These are phyloP conservation scores for Narthecium ossifragum DNA, from an alignment of 106 monocot species.

Conservation along the genomic window DNA sequence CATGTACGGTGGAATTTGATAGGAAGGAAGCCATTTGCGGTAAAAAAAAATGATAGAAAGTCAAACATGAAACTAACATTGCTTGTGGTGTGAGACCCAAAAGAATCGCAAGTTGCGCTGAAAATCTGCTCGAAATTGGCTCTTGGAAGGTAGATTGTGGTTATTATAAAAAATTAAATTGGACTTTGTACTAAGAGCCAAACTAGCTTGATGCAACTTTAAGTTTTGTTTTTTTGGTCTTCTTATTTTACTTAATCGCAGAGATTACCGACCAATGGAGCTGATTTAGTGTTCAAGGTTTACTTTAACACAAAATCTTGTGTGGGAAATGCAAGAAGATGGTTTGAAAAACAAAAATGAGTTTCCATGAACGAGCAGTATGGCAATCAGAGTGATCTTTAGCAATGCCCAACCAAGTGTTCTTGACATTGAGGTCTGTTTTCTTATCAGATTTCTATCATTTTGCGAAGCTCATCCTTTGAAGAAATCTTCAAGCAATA, in stretches of 20 bases:
- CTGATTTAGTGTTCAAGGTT: constrained; percentile 16
- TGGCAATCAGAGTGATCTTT: constrained; percentile 7
- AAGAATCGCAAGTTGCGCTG: constrained; percentile 16
- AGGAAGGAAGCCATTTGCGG: no score
- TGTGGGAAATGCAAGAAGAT: constrained; percentile 24
- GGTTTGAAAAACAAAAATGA: constrained; percentile 22
- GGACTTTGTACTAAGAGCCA: not conserved
- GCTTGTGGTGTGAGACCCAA: constrained; percentile 12
- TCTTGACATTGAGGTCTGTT: constrained; percentile 14
- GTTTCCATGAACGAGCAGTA: constrained; percentile 17
- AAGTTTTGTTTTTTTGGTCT: not conserved
- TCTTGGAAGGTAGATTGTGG: constrained; percentile 12
- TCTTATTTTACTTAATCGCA: not conserved
- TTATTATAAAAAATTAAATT: not conserved
- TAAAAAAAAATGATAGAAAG: constrained; percentile 55
- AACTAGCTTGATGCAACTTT: no score
- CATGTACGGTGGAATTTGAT: no score
- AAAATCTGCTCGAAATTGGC: constrained; percentile 9
- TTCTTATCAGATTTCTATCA: no score
- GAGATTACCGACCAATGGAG: constrained; percentile 1
- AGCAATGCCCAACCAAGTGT: constrained; percentile 5
- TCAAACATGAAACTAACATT: constrained; percentile 18
- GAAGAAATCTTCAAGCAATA: no score
- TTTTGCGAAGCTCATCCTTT: no score
- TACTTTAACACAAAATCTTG: constrained; percentile 18